These are phyloP conservation scores for Wallacemonas sp. DNA, from an alignment of 208 protist genomes.

Conservation along the genomic window DNA sequence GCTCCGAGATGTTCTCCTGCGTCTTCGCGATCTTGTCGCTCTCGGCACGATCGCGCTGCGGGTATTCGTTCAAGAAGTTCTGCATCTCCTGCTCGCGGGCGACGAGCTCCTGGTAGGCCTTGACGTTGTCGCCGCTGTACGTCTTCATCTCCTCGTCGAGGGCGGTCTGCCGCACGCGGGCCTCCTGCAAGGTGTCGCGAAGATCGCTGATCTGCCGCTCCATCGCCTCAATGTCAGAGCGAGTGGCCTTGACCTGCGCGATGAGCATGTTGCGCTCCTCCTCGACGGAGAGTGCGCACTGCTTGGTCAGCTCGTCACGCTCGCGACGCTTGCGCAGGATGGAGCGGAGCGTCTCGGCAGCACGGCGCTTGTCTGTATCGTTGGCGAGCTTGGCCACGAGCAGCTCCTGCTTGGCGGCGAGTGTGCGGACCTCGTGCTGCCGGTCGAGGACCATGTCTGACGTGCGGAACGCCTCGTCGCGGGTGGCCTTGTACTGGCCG, in stretches of 20 bases:
- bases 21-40: conserved; percentile 50
- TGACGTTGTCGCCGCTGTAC: conserved; percentile 86
- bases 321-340: conserved; percentile 80
- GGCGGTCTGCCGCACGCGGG: conserved; percentile 52
- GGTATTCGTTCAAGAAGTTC: conserved; percentile 86
- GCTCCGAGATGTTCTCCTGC: conserved; percentile 59
- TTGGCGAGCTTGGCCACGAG: conserved; percentile 74
- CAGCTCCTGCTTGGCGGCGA: conserved; percentile 83
- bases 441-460: conserved; percentile 78
- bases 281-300: conserved; percentile 83
- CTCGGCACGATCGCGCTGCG: conserved; percentile 74
- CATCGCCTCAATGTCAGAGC: conserved; percentile 83
- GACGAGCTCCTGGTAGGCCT: conserved; percentile 83
- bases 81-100: conserved; percentile 87
- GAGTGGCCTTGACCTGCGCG: conserved; percentile 73
- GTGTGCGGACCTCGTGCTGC: conserved; percentile 79
- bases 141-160: conserved; percentile 85
- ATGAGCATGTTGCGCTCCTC: conserved; percentile 85
- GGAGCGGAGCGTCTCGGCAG: conserved; percentile 61
- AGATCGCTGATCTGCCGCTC: conserved; percentile 82
- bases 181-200: conserved; percentile 75
- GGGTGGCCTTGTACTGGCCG: conserved; percentile 62
- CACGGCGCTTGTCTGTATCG: conserved; percentile 78
- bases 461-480: conserved; percentile 73
- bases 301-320: conserved; percentile 63